These are phyloP conservation scores for Polyrhizophydium stewartii DNA, from an alignment of 371 early-diverging fungal genomes.

Conservation along the genomic window DNA sequence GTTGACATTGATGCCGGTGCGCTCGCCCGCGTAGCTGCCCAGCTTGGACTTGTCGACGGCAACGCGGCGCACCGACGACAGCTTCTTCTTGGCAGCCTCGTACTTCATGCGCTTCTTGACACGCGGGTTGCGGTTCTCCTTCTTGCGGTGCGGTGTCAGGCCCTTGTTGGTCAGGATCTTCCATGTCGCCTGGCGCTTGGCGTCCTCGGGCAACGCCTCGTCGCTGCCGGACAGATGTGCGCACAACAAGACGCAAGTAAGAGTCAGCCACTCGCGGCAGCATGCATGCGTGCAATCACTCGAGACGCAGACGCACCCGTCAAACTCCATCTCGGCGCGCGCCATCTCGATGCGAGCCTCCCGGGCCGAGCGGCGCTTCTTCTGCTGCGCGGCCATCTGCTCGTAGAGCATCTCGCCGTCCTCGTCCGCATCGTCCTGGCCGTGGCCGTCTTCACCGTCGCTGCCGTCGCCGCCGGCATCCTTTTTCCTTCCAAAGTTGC, in stretches of 20 bases:
- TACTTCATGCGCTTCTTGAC: conserved; percentile 88
- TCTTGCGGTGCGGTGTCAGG: conserved; percentile 86
- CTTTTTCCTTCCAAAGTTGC: background rate
- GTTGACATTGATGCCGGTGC: conserved; percentile 89
- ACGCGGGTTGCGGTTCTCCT: conserved; percentile 93
- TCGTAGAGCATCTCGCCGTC: conserved; percentile 6
- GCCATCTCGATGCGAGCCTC: background rate
- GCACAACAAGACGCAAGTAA: background rate
- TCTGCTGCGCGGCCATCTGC: background rate
- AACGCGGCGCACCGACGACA: conserved; percentile 72
- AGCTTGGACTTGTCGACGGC: conserved; percentile 40
- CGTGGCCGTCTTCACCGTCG: background rate
- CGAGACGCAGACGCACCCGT: conserved; percentile 5
- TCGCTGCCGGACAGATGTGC: conserved; percentile 13
- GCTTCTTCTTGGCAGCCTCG: conserved; percentile 86
- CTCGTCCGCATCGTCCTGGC: conserved; percentile 1
- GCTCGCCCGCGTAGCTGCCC: conserved; percentile 84
- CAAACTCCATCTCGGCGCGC: conserved; percentile 6
- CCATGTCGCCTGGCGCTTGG: conserved; percentile 79
- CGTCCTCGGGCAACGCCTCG: conserved; percentile 17
- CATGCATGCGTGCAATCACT: background rate
- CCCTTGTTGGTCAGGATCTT: conserved; percentile 95
- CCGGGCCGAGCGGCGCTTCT: background rate
- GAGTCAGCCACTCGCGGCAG: background rate
- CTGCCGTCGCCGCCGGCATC: conserved; percentile 3